Evolutionary conservation across 441 rosid genomes (phyloP).

Genomic region (Arabidopsis hybrid): DNA sequence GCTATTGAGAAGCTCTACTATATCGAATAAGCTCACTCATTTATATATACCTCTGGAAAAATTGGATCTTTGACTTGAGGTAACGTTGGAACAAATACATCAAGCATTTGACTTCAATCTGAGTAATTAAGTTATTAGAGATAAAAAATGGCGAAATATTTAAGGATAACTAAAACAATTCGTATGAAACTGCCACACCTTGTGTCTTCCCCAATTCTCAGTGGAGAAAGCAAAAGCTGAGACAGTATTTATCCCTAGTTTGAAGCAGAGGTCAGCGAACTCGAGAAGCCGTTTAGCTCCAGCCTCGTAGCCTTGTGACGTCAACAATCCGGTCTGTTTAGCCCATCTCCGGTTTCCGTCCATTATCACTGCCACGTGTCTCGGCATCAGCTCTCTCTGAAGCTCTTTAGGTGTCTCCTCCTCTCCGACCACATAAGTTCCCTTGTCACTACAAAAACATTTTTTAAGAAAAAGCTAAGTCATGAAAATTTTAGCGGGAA

Average conservation of each 20-base stretch:
- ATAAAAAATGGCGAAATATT: no score
- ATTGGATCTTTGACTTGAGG: conserved; percentile 36
- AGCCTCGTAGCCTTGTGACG: conserved; percentile 43
- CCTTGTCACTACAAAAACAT: conserved; percentile 22
- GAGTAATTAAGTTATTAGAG: no score
- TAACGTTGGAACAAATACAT: conserved; percentile 48
- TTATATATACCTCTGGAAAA: conserved; percentile 33
- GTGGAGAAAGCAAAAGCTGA: conserved; percentile 47
- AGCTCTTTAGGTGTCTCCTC: neutral
- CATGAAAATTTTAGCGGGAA: neutral
- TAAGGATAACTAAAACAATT: no score
- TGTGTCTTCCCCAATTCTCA: conserved; percentile 48
- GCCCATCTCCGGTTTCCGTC: conserved; percentile 46
- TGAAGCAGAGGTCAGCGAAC: conserved; percentile 28
- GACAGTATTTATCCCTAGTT: conserved; percentile 34
- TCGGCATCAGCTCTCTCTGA: conserved; percentile 37
- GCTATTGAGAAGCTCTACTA: neutral
- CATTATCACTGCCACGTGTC: conserved; percentile 45
- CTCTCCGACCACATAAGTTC: conserved; percentile 16
- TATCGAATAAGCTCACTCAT: no score
- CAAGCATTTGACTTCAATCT: conserved; percentile 38
- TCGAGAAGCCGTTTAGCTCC: conserved; percentile 39
- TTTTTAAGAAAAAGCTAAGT: neutral
- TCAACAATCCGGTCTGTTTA: conserved; percentile 21
- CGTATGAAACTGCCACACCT: conserved; percentile 17